Conservation (phyloP, 345 rosid genomes). For the Linum trigynum region DNA sequence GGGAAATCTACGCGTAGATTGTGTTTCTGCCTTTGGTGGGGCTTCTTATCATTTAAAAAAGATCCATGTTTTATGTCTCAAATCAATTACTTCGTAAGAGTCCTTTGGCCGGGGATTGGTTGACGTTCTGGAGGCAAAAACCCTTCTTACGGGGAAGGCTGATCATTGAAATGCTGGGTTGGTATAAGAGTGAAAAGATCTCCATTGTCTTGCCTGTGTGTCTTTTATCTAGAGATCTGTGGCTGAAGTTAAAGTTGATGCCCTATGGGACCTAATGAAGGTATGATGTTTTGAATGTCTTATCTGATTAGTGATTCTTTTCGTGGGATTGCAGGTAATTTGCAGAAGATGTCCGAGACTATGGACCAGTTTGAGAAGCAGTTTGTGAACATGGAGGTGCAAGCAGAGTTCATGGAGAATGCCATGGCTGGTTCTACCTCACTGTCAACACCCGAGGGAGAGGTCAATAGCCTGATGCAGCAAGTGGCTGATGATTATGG, state of each 20-base stretch:
- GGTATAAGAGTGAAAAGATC: too few species aligned
- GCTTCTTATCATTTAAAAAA: too few species aligned
- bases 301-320: not conserved
- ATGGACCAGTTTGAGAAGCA: slow-evolving; percentile 98
- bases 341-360: slow-evolving; percentile 99
- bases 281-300: slow-evolving; percentile 3
- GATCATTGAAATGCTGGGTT: too few species aligned
- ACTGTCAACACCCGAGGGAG: slow-evolving; percentile 94
- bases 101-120: too few species aligned
- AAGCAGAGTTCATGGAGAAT: slow-evolving; percentile 97
- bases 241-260: not conserved
- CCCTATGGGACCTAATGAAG: not conserved
- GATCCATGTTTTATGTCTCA: too few species aligned
- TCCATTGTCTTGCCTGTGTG: not conserved
- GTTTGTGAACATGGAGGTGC: slow-evolving; percentile 98
- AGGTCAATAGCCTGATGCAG: slow-evolving; percentile 97
- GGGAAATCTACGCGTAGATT: not conserved
- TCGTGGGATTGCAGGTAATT: slow-evolving; percentile 48
- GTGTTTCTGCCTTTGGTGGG: too few species aligned
- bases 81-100: too few species aligned
- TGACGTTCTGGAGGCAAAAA: too few species aligned
- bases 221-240: not conserved
- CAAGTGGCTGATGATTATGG: slow-evolving; percentile 99
- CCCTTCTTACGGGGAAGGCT: too few species aligned
- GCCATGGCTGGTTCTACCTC: slow-evolving; percentile 99